Percentiles rank a stretch among this genome's conserved stretches.
Conservation (phyloP, 108 stramenopile genomes). For the Asterionellopsis glacialis region DNA sequence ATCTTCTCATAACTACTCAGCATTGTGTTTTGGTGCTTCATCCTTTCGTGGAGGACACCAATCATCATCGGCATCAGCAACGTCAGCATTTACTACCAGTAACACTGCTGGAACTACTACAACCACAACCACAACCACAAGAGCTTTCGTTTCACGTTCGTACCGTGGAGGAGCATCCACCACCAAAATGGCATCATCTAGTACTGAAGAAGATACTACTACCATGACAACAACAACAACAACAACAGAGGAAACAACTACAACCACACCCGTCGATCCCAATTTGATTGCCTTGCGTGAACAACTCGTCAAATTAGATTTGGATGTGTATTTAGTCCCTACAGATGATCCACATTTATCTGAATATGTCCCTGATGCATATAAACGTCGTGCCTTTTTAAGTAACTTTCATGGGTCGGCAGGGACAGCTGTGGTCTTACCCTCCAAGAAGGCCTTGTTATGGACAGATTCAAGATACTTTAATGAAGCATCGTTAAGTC, state of each 20-base stretch:
- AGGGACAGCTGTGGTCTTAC: slow-evolving; percentile 90
- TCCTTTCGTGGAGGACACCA: no score
- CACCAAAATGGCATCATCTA: background rate
- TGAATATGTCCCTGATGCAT: slow-evolving; percentile 94
- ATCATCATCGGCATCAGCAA: no score
- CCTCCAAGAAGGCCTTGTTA: slow-evolving; percentile 32
- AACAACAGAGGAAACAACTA: background rate
- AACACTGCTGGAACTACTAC: background rate
- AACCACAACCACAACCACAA: background rate
- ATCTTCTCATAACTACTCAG: background rate
- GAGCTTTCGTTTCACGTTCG: background rate
- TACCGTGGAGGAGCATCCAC: background rate
- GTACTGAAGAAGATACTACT: no score
- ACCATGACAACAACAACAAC: background rate
- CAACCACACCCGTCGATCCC: background rate
- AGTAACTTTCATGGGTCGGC: slow-evolving; percentile 92
- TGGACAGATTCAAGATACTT: slow-evolving; percentile 98
- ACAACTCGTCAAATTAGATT: slow-evolving; percentile 49
- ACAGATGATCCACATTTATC: slow-evolving; percentile 88
- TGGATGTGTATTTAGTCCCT: slow-evolving; percentile 80
- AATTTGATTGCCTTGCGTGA: slow-evolving; percentile 52
- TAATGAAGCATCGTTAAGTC: slow-evolving; percentile 83
- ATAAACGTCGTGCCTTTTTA: slow-evolving; percentile 85
- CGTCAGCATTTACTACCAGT: no score
- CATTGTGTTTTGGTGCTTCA: background rate